phyloP scores from a whole-genome alignment of 2,329 filamentous ascomycete species.

The Colletotrichum truncatum region DNA sequence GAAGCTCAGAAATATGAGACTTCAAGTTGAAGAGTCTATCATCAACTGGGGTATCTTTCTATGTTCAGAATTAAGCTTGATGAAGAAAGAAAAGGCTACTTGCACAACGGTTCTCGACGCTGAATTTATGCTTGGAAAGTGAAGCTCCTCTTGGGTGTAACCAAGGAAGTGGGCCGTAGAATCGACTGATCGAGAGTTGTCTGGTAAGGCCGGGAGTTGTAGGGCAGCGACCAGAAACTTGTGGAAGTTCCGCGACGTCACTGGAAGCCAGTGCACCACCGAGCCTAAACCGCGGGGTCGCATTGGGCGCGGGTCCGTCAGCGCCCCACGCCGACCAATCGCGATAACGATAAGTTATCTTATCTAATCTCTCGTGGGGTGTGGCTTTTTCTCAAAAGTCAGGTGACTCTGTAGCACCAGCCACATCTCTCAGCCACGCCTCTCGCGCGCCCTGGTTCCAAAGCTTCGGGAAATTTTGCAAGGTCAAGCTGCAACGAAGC shows the following conservation, averaged over 20 bases:
- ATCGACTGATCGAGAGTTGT: constrained; percentile 25
- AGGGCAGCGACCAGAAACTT: constrained; percentile 37
- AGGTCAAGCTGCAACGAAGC: constrained; percentile 3
- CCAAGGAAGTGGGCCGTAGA: constrained; percentile 27
- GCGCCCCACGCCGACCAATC: not conserved
- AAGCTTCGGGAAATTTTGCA: constrained; percentile 32
- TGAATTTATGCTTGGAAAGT: constrained; percentile 22
- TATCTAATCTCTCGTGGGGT: not conserved
- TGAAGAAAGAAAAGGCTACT: not conserved
- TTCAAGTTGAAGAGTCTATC: constrained; percentile 30
- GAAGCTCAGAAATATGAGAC: constrained; percentile 26
- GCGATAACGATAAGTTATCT: not conserved
- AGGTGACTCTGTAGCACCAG: not conserved
- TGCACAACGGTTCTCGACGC: not conserved
- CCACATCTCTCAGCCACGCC: constrained; percentile 20
- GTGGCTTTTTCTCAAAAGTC: not conserved
- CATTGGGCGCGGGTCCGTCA: not conserved
- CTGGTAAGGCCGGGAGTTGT: constrained; percentile 21
- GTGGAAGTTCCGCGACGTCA: constrained; percentile 36
- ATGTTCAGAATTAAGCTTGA: constrained; percentile 3
- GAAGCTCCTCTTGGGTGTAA: not conserved
- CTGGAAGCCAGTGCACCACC: constrained; percentile 30
- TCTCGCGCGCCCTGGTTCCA: constrained; percentile 16
- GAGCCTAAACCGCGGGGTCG: constrained; percentile 26
- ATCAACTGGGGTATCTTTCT: constrained; percentile 26